These are phyloP conservation scores for Shiraia sp. DNA, from an alignment of 2,329 filamentous ascomycete genomes.

Conservation along the genomic window DNA sequence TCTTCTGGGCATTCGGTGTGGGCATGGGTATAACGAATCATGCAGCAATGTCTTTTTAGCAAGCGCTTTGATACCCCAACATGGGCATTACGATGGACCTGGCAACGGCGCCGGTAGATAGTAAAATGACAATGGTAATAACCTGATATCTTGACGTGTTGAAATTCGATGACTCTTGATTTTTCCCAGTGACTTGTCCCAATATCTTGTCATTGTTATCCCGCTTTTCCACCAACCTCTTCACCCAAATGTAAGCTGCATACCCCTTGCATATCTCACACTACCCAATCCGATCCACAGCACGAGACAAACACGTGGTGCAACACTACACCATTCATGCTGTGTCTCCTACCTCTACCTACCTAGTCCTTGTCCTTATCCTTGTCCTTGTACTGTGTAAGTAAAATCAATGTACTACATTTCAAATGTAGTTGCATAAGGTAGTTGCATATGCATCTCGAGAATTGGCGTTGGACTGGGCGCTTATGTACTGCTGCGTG, in stretches of 20 bases:
- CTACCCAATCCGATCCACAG: not conserved
- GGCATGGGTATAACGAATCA: slow-evolving; percentile 32
- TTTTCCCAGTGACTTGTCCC: too few relatives aligned
- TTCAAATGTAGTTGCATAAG: too few relatives aligned
- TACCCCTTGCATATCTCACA: not conserved
- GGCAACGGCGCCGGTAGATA: slow-evolving; percentile 26
- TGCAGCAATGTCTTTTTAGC: slow-evolving; percentile 22
- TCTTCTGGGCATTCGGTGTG: slow-evolving; percentile 17
- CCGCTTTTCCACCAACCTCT: too few relatives aligned
- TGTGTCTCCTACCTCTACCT: not conserved
- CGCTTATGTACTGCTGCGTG: too few relatives aligned
- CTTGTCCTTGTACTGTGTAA: too few relatives aligned
- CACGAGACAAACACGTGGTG: slow-evolving; percentile 2
- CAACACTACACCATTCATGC: not conserved
- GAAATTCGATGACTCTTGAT: too few relatives aligned
- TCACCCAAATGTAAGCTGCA: not conserved
- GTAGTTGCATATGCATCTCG: too few relatives aligned
- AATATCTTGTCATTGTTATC: too few relatives aligned
- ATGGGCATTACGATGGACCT: slow-evolving; percentile 17
- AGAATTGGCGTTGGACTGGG: too few relatives aligned
- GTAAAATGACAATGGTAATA: slow-evolving; percentile 25
- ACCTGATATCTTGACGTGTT: slow-evolving; percentile 1
- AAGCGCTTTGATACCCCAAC: slow-evolving; percentile 40
- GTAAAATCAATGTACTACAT: too few relatives aligned
- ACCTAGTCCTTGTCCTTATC: not conserved